These are phyloP conservation scores for Plantago elongata DNA, from an alignment of 257 asterid species.

Conservation along the genomic window DNA sequence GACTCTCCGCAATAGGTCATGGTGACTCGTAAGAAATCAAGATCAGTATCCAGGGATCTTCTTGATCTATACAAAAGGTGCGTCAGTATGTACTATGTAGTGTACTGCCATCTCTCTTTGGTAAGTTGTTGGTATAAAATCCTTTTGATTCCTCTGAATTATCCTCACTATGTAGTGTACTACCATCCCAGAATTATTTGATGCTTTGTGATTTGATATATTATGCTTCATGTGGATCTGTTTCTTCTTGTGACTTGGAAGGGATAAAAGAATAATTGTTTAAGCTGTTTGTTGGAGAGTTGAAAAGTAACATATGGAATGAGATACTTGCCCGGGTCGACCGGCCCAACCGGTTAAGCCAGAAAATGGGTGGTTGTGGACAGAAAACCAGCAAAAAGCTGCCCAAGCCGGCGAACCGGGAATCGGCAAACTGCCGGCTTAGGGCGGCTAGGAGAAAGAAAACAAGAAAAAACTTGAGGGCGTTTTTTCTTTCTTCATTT, in stretches of 20 bases:
- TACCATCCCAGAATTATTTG: neutral
- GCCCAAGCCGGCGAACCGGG: too few relatives aligned
- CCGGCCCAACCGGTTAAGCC: too few relatives aligned
- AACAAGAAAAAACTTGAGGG: too few relatives aligned
- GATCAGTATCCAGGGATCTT: constrained; percentile 50
- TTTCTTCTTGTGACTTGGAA: too few relatives aligned
- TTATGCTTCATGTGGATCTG: neutral
- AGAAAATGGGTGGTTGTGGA: too few relatives aligned
- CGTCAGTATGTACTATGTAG: constrained; percentile 10
- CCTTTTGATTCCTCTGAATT: neutral
- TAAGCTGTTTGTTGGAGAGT: neutral
- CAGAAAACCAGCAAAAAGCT: too few relatives aligned
- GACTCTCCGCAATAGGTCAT: constrained; percentile 36
- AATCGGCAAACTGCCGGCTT: too few relatives aligned
- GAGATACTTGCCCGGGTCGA: too few relatives aligned
- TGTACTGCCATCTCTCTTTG: constrained; percentile 14
- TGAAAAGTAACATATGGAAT: constrained; percentile 3
- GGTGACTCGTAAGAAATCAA: constrained; percentile 31
- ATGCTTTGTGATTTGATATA: neutral
- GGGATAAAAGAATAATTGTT: neutral
- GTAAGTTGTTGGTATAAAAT: constrained; percentile 8
- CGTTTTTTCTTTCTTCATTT: too few relatives aligned
- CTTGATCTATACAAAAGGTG: constrained; percentile 78
- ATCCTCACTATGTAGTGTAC: too few relatives aligned
- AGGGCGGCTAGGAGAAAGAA: too few relatives aligned